Evolutionary conservation across 225 moss, liverwort and hornwort genomes (phyloP), one percentile per base, ranked within the genome.

Genomic region (Sphagnum contortum): DNA sequence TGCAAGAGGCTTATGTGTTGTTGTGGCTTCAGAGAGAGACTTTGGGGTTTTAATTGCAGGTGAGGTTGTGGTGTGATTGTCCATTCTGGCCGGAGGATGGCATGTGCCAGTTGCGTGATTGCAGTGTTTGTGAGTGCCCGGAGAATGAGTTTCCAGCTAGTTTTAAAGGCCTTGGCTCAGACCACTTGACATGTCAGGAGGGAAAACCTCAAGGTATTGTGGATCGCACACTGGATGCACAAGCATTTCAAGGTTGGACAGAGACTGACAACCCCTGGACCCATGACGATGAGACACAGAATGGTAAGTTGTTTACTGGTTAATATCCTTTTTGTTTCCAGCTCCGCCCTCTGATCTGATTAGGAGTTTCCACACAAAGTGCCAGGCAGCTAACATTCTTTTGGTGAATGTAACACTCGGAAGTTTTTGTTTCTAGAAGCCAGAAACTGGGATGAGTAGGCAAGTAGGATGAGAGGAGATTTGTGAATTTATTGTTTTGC

Each of bases 61-160:
- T 72, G 48, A 80, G 76, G 68, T 68, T 84, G 48, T 80, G 84
- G 80, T 84, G 83, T 57, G 84, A 84, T 50, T 83, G 83, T 49
- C 83, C 72, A 5, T 77, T 80, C 29, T 84, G 84, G 84, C 84
- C 80, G 0, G 84, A 84, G 63, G 84, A 84, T 71, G 84, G 84
- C 50, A 77, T 84, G 84, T 84, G 84, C 68, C 72, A 77, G 4
- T 70, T 80, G 3, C 64, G 84, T 13, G 84, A 80, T 66, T 84
- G 84, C 60, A 80, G 80, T 69, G 84, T 84, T 4, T 80, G 80
- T 57, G 84, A 80, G 65, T 80, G 80, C 29, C 84, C 84, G 3
- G 84, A 84, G n/a, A 64, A 13, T 3, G 80, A 84, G 63, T 84
- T 80, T 29, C 84, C 84, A 4, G 74, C 68, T 47, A 64, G 72